A percentile compares a stretch with the other conserved stretches of the same genome.
These are phyloP conservation scores for Rhodotorula kratochvilovae DNA, from an alignment of 768 basidiomycete species.

Conservation along the genomic window DNA sequence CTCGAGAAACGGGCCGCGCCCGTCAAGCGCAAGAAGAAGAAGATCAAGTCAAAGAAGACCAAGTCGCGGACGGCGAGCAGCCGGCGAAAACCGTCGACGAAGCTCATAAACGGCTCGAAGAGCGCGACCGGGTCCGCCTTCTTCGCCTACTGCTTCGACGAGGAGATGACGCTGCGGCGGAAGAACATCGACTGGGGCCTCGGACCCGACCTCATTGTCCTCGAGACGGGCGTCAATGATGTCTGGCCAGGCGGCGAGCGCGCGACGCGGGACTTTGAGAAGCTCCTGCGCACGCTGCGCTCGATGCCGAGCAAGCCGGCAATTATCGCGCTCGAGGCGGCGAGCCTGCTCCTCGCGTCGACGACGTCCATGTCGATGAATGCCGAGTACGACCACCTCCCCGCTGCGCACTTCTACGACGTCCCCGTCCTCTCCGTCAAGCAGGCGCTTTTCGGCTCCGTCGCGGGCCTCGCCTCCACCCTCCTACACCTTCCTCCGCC, in stretches of 20 bases:
- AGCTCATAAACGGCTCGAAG: slow-evolving; percentile 93
- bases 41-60: slow-evolving; percentile 13
- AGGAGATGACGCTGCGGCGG: slow-evolving; percentile 78
- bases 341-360: slow-evolving; percentile 78
- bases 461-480: slow-evolving; percentile 10
- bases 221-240: slow-evolving; percentile 89
- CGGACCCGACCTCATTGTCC: slow-evolving; percentile 79
- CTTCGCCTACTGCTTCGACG: slow-evolving; percentile 84
- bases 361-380: slow-evolving; percentile 78
- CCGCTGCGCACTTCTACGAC: slow-evolving; percentile 93
- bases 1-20: slow-evolving; percentile 3
- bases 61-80: background rate
- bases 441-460: slow-evolving; percentile 31
- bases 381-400: slow-evolving; percentile 78
- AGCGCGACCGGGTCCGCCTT: slow-evolving; percentile 82
- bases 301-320: slow-evolving; percentile 70
- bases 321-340: slow-evolving; percentile 78
- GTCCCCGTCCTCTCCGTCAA: slow-evolving; percentile 66
- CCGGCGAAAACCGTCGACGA: slow-evolving; percentile 62
- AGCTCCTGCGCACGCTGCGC: slow-evolving; percentile 53
- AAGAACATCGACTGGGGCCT: slow-evolving; percentile 86
- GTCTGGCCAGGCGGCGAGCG: slow-evolving; percentile 61
- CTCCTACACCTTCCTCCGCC: slow-evolving; percentile 46
- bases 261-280: slow-evolving; percentile 51
- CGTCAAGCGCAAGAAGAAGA: background rate